A percentile compares a stretch with the other conserved stretches of the same genome.
Evolutionary conservation across 163 green algal species (phyloP).

Genomic region (Prototheca wickerhamii): DNA sequence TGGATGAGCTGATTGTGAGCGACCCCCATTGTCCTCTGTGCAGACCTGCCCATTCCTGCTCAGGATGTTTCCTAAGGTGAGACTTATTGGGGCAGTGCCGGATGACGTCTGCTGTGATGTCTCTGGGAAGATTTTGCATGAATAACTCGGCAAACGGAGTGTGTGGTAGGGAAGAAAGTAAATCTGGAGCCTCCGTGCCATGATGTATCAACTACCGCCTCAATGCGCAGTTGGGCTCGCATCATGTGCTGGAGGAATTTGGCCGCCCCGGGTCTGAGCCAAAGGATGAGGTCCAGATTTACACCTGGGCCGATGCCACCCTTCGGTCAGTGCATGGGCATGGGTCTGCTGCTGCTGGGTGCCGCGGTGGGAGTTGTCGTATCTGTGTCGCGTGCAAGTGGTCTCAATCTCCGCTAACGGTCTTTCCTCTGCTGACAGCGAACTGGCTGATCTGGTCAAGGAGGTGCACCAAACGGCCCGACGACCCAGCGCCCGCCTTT

Average conservation of each 20-base stretch:
- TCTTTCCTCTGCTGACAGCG: slow-evolving; percentile 3
- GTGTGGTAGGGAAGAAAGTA: too few species aligned
- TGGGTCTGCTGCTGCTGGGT: too few species aligned
- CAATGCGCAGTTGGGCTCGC: slow-evolving; percentile 29
- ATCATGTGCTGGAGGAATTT: slow-evolving; percentile 40
- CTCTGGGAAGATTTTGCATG: too few species aligned
- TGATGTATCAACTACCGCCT: too few species aligned
- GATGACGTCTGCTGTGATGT: too few species aligned
- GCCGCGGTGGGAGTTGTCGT: too few species aligned
- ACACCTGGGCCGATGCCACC: slow-evolving; percentile 54
- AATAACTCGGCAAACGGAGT: too few species aligned
- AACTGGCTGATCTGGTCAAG: slow-evolving; percentile 51
- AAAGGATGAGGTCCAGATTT: slow-evolving; percentile 39
- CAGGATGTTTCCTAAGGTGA: slow-evolving; percentile 39
- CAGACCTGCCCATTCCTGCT: slow-evolving; percentile 51
- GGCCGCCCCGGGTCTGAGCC: slow-evolving; percentile 9
- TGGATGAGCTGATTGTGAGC: too few species aligned
- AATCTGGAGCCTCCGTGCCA: background rate
- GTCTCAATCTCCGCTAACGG: background rate
- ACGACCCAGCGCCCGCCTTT: slow-evolving; percentile 35
- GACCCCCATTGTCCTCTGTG: too few species aligned
- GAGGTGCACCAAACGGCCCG: slow-evolving; percentile 39
- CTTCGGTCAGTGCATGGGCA: too few species aligned
- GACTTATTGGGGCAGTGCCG: too few species aligned
- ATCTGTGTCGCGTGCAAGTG: too few species aligned